Evolutionary conservation across 2,329 filamentous ascomycete species (phyloP).

Genomic region (Colletotrichum tropicale): DNA sequence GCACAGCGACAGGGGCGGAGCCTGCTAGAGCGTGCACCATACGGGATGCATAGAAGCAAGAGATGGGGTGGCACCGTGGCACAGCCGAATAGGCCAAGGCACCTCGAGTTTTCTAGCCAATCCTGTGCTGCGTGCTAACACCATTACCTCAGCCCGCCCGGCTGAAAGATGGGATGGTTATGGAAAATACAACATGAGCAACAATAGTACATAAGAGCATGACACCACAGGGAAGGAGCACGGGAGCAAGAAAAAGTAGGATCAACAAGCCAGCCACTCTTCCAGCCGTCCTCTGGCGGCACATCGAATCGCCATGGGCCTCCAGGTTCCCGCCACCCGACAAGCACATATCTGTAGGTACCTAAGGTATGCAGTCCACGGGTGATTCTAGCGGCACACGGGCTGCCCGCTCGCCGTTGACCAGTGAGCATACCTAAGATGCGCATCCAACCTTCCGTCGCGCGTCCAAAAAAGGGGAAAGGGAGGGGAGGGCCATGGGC

Average conservation of each 20-base stretch:
- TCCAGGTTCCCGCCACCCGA: not conserved
- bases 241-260: not conserved
- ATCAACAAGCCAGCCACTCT: not conserved
- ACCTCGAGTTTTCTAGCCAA: not conserved
- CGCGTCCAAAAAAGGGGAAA: not conserved
- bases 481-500: not conserved
- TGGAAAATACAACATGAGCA: not conserved
- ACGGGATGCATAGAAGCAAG: not conserved
- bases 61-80: slow-evolving; percentile 17
- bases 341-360: not conserved
- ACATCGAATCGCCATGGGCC: not conserved
- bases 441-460: not conserved
- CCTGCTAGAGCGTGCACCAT: slow-evolving; percentile 3
- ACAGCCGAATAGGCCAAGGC: not conserved
- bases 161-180: not conserved
- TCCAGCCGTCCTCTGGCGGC: slow-evolving; percentile 6
- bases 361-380: not conserved
- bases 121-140: not conserved
- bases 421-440: not conserved
- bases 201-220: not conserved
- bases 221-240: not conserved
- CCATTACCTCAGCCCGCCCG: not conserved
- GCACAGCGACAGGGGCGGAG: slow-evolving; percentile 1
- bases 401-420: not conserved
- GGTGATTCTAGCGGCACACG: not conserved